Percentiles rank a stretch among this genome's conserved stretches.
These are phyloP conservation scores for Ogataea glucozyma DNA, from an alignment of 805 yeast species.

Conservation along the genomic window DNA sequence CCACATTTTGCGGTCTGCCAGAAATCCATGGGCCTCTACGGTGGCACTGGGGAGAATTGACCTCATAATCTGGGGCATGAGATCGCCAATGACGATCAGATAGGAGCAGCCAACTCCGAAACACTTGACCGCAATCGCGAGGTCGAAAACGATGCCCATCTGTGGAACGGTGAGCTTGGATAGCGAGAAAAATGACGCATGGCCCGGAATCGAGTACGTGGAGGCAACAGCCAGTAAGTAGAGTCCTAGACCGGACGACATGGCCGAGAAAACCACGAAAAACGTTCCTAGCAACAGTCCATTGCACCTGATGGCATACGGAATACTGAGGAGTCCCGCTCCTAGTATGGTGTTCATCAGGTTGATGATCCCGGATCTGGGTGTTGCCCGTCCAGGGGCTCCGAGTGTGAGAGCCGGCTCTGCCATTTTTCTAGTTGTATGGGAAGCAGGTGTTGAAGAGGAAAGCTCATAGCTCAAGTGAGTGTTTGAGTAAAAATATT, in stretches of 20 bases:
- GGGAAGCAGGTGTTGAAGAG: too few species aligned
- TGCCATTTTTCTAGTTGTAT: slow-evolving; percentile 8
- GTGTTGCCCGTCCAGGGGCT: slow-evolving; percentile 29
- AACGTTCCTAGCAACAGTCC: slow-evolving; percentile 46
- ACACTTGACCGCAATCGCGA: slow-evolving; percentile 70
- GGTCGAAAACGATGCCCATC: slow-evolving; percentile 59
- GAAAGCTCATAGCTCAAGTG: too few species aligned
- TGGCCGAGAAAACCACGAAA: slow-evolving; percentile 43
- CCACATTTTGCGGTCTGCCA: slow-evolving; percentile 56
- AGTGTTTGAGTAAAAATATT: not conserved
- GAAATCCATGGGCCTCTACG: slow-evolving; percentile 20
- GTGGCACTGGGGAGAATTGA: slow-evolving; percentile 26
- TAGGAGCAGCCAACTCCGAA: slow-evolving; percentile 72
- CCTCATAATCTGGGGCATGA: slow-evolving; percentile 60
- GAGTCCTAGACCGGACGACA: slow-evolving; percentile 58
- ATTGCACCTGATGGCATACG: slow-evolving; percentile 59
- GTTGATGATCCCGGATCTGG: slow-evolving; percentile 52
- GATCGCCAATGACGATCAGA: slow-evolving; percentile 68
- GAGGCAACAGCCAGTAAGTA: slow-evolving; percentile 62
- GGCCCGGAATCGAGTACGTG: slow-evolving; percentile 54
- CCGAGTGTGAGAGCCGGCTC: slow-evolving; percentile 4
- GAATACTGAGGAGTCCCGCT: slow-evolving; percentile 73
- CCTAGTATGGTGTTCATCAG: slow-evolving; percentile 58
- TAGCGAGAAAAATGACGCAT: slow-evolving; percentile 65
- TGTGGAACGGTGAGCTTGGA: slow-evolving; percentile 63